These are phyloP conservation scores for Ceratocystiopsis sp. DNA, from an alignment of 2,329 filamentous ascomycete genomes.

Conservation along the genomic window DNA sequence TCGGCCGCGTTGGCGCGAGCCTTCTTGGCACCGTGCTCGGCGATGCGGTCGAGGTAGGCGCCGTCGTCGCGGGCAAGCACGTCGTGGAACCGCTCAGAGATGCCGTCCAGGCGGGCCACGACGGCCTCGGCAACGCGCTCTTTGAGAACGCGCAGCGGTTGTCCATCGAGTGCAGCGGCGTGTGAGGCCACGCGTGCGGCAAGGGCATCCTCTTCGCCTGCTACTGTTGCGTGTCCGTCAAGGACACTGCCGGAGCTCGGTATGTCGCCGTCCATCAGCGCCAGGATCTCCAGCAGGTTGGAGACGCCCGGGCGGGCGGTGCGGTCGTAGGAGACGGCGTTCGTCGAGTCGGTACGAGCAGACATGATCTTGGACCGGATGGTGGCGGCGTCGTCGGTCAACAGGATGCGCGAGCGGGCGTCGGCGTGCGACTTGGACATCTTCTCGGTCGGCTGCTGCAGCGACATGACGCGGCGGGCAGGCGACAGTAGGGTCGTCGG, in stretches of 20 bases:
- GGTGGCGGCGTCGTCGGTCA: conserved; percentile 50
- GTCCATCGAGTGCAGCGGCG: conserved; percentile 15
- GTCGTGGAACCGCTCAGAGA: conserved; percentile 39
- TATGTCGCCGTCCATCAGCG: conserved; percentile 36
- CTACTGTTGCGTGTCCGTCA: no score
- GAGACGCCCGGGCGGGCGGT: conserved; percentile 59
- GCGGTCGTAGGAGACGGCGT: conserved; percentile 56
- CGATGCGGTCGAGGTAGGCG: conserved; percentile 31
- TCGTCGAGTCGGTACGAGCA: conserved; percentile 59
- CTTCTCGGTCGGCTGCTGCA: conserved; percentile 59
- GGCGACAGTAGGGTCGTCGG: conserved; percentile 54
- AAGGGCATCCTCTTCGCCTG: neutral
- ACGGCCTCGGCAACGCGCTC: conserved; percentile 42
- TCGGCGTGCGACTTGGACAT: conserved; percentile 85
- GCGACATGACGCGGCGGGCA: conserved; percentile 75
- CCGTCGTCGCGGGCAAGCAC: conserved; percentile 23
- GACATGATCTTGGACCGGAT: conserved; percentile 54
- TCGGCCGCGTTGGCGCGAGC: conserved; percentile 44
- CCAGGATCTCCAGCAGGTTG: conserved; percentile 71
- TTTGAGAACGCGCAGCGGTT: conserved; percentile 44
- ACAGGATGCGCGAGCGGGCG: conserved; percentile 58
- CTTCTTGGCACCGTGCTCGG: conserved; percentile 37
- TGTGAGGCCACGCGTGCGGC: neutral
- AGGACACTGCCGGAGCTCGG: neutral
- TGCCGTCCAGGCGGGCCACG: conserved; percentile 29